Evolutionary conservation across 2,329 filamentous ascomycete species (phyloP), one percentile per base, ranked within the genome.

Genomic region (Sarocladiaceae sp.): DNA sequence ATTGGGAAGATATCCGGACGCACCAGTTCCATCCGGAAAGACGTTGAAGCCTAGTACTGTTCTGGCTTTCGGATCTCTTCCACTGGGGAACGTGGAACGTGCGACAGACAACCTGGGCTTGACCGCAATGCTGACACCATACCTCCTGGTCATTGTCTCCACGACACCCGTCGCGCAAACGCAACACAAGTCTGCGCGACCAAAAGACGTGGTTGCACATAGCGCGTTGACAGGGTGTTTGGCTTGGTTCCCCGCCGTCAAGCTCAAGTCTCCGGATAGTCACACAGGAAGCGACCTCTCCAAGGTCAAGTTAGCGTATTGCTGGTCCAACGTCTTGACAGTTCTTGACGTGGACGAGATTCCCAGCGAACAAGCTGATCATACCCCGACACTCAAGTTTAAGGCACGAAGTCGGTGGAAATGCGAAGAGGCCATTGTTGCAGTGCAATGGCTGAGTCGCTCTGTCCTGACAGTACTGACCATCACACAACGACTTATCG

Each of bases 241-340:
- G 48, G 91, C 94, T 29, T 99, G 94, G 94, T 99, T 99, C 64
- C 94, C 94, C 2, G 91, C 92, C 2, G 94, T 99, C 42, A 94
- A 89, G 63, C 75, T 99, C 39, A 97, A 97, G 67, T 81, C 83
- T 15, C 80, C 83, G 10, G 85, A 90, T 56, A 74, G 81, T 2
- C 77, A 80, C 44, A 83, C 81, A 1, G 84, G 83, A 4, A 87
- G 84, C 60, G 80, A 84, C 7, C 77, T 86, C 10, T 92, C 89
- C 17, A 87, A 85, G 62, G 88, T 87, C 33, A 97, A 99, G 67
- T 79, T 99, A 17, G 93, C 90, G 1, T 99, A 99, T 71, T 97
- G 92, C 68, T 99, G 94, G 94, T 97, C 94, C 2, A 97, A 97
- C 62, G 84, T 97, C n/a, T 73, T 99, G 58, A 97, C 92, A 0